Base-by-base conservation (phyloP, 495 filamentous ascomycete species). In the Penicillium mononematosum region DNA sequence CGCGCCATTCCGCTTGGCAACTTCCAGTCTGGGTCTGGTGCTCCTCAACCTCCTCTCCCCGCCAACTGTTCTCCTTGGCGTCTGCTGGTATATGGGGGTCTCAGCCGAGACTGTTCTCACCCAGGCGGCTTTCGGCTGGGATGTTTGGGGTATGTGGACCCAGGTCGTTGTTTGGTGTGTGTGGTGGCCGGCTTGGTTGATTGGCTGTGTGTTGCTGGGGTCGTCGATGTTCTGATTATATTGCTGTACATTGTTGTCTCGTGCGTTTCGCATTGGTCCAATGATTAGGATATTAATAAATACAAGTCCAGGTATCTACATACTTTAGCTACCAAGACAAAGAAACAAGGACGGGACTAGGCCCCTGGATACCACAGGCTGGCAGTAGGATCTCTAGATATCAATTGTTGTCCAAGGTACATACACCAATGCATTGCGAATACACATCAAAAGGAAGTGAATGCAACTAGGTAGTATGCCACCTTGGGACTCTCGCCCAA, bases 151-250 rank as follows among this genome's bases (percentile, higher is more conserved):
- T 2, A 83, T 93, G 79, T 96, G 91, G 78, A 96, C 91, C 38
- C 75, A 88, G 57, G 84, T 98, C 8, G 85, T 98, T 38, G 85
- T 98, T 17, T 98, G 95, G 91, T 90, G 90, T 70, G 90, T 98
- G 29, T 98, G 94, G 94, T 98, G 93, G 93, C 95, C 94, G 8
- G 91, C 90, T 22, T 98, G 94, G 95, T 62, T 96, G 50, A 81
- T 83, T 14, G 91, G 82, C 20, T 74, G 75, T 55, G 75, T 86
- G 0, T 61, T 83, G 53, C 59, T 82, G 42, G 76, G 75, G 47
- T 67, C 69, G 51, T 77, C 73, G 8, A 56, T 77, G 34, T 76
- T 77, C 52, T 75, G 52, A 65, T 53, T 12, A 20, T 45, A 22
- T 34, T 50, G n/a, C 44, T 50, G 25, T 53, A n/a, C 50, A 31